These are phyloP conservation scores for Aspergillus indologenus DNA, from an alignment of 495 filamentous ascomycete genomes.

Conservation along the genomic window DNA sequence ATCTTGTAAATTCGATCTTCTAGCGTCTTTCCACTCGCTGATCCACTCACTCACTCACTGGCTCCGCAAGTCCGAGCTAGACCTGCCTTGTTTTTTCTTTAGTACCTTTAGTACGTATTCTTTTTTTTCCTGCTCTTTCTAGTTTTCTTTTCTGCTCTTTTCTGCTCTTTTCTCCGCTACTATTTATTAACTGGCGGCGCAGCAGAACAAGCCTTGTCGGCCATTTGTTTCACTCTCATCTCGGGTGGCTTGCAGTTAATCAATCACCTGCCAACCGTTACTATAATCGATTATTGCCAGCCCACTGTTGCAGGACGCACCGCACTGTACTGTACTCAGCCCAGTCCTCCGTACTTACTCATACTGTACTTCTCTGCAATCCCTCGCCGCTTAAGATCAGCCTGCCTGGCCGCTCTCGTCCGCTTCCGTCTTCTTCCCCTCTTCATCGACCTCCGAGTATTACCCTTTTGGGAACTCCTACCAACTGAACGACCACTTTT, in stretches of 20 bases:
- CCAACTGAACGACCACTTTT: background rate
- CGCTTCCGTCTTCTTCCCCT: background rate
- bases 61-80: conserved; percentile 1
- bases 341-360: too few relatives aligned
- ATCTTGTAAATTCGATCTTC: background rate
- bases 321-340: background rate
- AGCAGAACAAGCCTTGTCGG: background rate
- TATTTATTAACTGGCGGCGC: background rate
- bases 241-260: background rate
- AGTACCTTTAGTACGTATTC: background rate
- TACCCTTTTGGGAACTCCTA: background rate
- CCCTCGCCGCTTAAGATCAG: background rate
- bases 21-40: background rate
- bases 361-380: background rate
- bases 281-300: background rate
- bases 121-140: background rate
- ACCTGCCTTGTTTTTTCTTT: conserved; percentile 5
- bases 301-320: background rate
- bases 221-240: background rate
- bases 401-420: background rate
- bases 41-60: too few relatives aligned
- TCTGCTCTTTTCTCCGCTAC: conserved; percentile 1
- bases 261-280: background rate
- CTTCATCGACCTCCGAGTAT: background rate
- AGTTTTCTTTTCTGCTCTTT: conserved; percentile 1